These are phyloP conservation scores for Meyerozyma sp. DNA, from an alignment of 1,139 yeast genomes.

Conservation along the genomic window DNA sequence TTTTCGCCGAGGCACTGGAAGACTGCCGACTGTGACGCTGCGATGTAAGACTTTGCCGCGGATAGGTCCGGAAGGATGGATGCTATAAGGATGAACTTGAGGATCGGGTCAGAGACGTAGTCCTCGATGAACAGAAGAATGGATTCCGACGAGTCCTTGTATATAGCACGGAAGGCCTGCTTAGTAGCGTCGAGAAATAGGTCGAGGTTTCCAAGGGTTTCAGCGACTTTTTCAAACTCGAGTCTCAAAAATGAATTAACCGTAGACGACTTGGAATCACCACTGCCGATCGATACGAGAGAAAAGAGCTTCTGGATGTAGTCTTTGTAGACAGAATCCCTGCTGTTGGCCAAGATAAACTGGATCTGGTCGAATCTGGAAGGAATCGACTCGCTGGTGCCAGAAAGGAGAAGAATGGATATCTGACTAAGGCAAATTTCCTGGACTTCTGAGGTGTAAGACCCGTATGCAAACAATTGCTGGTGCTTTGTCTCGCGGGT, in stretches of 20 bases:
- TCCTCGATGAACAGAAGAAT: background rate
- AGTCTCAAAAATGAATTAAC: background rate
- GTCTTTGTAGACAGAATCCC: background rate
- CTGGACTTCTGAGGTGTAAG: constrained; percentile 5
- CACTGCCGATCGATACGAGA: background rate
- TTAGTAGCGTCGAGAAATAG: background rate
- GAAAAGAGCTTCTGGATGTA: background rate
- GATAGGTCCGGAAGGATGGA: constrained; percentile 18
- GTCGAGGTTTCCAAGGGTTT: background rate
- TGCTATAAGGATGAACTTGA: background rate
- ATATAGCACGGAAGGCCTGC: background rate
- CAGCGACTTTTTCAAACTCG: background rate
- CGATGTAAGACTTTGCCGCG: constrained; percentile 39
- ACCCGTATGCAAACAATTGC: constrained; percentile 1
- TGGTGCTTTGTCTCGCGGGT: constrained; percentile 6
- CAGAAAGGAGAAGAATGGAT: constrained; percentile 2
- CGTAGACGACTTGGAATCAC: background rate
- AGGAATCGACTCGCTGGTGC: constrained; percentile 3
- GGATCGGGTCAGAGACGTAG: constrained; percentile 3
- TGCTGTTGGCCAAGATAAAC: background rate
- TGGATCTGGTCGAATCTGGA: constrained; percentile 1
- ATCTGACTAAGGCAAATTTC: constrained; percentile 5
- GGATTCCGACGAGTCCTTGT: background rate
- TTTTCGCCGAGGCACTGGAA: constrained; percentile 25
- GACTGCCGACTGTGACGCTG: constrained; percentile 37